phyloP scores from a whole-genome alignment of 306 rosid genomes.

The Sicyos baderoa region DNA sequence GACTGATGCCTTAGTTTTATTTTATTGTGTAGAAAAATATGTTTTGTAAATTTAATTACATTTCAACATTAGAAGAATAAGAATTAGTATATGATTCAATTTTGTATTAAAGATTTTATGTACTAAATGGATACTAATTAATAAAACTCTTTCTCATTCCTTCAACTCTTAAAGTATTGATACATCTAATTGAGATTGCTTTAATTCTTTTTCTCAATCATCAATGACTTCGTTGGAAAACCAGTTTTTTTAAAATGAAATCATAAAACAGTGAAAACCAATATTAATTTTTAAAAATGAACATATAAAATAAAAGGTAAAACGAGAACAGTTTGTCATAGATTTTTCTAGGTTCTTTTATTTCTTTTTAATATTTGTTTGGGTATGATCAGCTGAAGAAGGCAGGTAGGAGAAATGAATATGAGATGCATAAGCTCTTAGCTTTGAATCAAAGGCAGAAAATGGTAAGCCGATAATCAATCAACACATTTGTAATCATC shows the following conservation, averaged over 20 bases:
- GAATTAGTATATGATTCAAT: neutral
- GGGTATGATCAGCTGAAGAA: constrained; percentile 65
- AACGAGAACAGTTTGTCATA: neutral
- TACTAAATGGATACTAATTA: neutral
- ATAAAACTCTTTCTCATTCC: neutral
- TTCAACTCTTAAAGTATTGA: neutral
- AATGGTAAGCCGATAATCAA: constrained; percentile 48
- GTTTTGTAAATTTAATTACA: no score
- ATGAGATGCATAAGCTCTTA: constrained; percentile 87
- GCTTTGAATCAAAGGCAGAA: constrained; percentile 96
- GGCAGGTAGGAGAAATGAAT: constrained; percentile 94
- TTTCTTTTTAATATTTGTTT: constrained; percentile 14
- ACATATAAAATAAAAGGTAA: neutral
- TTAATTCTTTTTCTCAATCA: neutral
- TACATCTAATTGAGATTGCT: neutral
- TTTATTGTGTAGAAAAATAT: no score
- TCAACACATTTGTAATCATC: neutral
- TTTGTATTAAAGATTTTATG: neutral
- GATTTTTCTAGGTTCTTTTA: neutral
- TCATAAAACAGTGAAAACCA: neutral
- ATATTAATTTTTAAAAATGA: neutral
- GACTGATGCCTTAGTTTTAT: no score
- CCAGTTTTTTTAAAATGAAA: neutral
- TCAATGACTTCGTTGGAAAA: neutral
- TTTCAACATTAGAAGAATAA: no score